Evolutionary conservation across 1,139 yeast genomes (phyloP).

Genomic region (Diutina siamensis): DNA sequence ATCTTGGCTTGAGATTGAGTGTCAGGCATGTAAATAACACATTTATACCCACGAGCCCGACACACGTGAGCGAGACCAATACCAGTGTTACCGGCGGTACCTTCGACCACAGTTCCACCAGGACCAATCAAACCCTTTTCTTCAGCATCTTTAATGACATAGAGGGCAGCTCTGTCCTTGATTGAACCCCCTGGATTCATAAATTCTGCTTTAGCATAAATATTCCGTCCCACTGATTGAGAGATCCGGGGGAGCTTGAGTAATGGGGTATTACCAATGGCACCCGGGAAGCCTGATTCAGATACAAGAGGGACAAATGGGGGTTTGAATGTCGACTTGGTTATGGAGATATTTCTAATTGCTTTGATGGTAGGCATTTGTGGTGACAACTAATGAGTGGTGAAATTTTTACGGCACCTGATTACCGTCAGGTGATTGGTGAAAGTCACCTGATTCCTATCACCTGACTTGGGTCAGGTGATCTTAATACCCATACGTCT

Average conservation of each 20-base stretch:
- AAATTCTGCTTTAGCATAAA: constrained; percentile 83
- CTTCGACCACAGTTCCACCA: constrained; percentile 50
- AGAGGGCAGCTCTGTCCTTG: constrained; percentile 83
- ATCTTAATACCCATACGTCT: too few species aligned
- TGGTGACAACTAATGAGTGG: neutral
- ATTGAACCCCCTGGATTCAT: constrained; percentile 95
- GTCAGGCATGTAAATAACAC: constrained; percentile 83
- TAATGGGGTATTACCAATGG: constrained; percentile 84
- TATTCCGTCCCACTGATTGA: constrained; percentile 54
- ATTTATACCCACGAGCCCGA: constrained; percentile 69
- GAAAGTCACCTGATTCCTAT: too few species aligned
- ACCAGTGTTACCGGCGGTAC: constrained; percentile 64
- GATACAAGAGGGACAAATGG: constrained; percentile 56
- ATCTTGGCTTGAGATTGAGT: constrained; percentile 75
- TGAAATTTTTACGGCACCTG: neutral
- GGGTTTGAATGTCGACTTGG: constrained; percentile 3
- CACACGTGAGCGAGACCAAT: constrained; percentile 86
- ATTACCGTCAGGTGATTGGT: neutral
- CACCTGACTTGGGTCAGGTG: too few species aligned
- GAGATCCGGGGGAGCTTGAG: constrained; percentile 54
- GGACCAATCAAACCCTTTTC: constrained; percentile 48
- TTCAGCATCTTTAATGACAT: constrained; percentile 72
- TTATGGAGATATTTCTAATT: neutral
- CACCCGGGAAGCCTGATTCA: constrained; percentile 51
- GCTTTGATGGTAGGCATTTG: neutral